Evolutionary conservation across 257 asterid genomes (phyloP).

Genomic region (Jacaranda copaia): DNA sequence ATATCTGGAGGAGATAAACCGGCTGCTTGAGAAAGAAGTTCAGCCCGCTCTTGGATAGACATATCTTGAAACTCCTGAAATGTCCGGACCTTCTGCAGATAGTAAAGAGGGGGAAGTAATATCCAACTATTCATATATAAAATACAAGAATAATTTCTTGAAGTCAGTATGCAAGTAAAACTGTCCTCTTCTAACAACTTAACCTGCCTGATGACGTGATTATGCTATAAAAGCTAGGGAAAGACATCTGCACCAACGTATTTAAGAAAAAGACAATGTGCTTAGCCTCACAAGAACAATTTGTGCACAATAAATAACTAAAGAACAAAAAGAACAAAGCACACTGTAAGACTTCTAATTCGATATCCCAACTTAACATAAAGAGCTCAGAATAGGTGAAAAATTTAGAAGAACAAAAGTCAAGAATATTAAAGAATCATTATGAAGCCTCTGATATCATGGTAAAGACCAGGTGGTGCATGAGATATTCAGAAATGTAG

Average conservation of each 20-base stretch:
- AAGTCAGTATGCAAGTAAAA: not conserved
- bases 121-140: not conserved
- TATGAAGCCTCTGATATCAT: slow-evolving; percentile 6
- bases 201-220: not conserved
- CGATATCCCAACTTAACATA: not conserved
- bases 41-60: slow-evolving; percentile 62
- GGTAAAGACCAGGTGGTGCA: slow-evolving; percentile 13
- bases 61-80: slow-evolving; percentile 70
- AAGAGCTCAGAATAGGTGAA: not conserved
- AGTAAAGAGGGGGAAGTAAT: not conserved
- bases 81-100: slow-evolving; percentile 61
- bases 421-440: not conserved
- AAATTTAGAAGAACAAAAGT: not conserved
- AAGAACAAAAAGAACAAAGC: not conserved
- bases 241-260: not conserved
- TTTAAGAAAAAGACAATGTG: not conserved
- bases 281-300: not conserved
- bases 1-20: slow-evolving; percentile 62
- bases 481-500: slow-evolving; percentile 2
- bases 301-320: not conserved
- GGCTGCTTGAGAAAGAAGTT: slow-evolving; percentile 68
- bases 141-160: not conserved
- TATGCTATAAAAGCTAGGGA: not conserved
- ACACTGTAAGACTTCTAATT: not conserved
- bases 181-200: not conserved